Conservation (phyloP, 2,329 filamentous ascomycete genomes). For the Amauroascus verrucosus region DNA sequence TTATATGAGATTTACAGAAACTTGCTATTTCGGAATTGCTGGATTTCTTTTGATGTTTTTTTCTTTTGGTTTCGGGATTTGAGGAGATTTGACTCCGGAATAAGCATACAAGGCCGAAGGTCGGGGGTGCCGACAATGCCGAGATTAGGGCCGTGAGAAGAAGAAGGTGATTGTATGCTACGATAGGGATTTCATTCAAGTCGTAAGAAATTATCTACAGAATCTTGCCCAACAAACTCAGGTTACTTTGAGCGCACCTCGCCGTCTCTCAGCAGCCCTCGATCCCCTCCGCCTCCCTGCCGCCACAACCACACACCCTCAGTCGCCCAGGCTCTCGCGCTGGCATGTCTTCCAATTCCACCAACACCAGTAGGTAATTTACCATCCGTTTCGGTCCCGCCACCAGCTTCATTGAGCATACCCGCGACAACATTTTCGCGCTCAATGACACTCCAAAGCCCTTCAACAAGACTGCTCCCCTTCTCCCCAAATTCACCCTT, state of each 20-base stretch:
- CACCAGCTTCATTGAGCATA: slow-evolving; percentile 62
- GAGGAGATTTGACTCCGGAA: too few relatives aligned
- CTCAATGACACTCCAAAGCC: slow-evolving; percentile 72
- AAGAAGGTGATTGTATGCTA: too few relatives aligned
- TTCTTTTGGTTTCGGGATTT: too few relatives aligned
- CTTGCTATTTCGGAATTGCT: too few relatives aligned
- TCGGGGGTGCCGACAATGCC: too few relatives aligned
- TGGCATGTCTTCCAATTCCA: slow-evolving; percentile 52
- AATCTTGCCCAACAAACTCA: not conserved
- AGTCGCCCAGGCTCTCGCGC: slow-evolving; percentile 71
- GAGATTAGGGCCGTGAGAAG: too few relatives aligned
- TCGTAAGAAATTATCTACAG: too few relatives aligned
- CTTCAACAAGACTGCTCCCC: slow-evolving; percentile 56
- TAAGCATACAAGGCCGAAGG: too few relatives aligned
- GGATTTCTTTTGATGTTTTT: not conserved
- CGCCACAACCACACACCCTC: slow-evolving; percentile 86
- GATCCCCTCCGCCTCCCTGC: slow-evolving; percentile 50
- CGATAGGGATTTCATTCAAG: too few relatives aligned
- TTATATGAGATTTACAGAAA: too few relatives aligned
- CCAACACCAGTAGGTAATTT: slow-evolving; percentile 14
- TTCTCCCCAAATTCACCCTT: slow-evolving; percentile 57
- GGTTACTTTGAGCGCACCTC: slow-evolving; percentile 5
- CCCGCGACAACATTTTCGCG: slow-evolving; percentile 67
- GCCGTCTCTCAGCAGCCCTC: slow-evolving; percentile 31
- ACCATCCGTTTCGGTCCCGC: slow-evolving; percentile 16